Evolutionary conservation across 805 yeast genomes (phyloP), one percentile per base, ranked within the genome.

Genomic region (Saturnispora kantuleensis): DNA sequence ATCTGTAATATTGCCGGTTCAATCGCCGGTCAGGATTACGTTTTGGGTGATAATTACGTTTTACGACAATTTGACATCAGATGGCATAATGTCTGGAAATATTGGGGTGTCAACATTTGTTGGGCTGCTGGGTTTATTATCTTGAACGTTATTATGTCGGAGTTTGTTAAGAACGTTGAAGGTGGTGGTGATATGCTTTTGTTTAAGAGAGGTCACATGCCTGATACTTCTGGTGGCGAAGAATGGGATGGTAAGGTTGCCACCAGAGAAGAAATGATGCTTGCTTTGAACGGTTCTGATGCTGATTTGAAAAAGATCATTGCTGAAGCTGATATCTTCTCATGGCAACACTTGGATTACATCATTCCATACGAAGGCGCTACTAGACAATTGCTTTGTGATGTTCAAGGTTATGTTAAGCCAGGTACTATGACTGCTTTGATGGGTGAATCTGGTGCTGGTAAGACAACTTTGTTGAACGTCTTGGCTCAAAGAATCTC

Each of bases 391-490:
- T 58, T 74, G 46, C 64, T 77, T 56, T 66, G 68, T 48, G 54
- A 68, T 45, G 61, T 70, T 45, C 66, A 68, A 33, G 75, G 75
- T 39, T 69, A 60, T 53, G 65, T 69, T 53, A 59, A 64, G 17
- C 80, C 82, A 2, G 82, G 82, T 42, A 67, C 73, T 7, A 57
- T 76, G 56, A 76, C 81, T 26, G 81, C 82, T 2, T 58, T 76
- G 35, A 76, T 76, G 81, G 82, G 82, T 49, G 81, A 74, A 53
- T 74, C 80, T 6, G 82, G 82, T 52, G 81, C 82, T 12, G 82
- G 82, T 55, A 76, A 76, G 55, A 76, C 82, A 1, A 76, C 82
- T 4, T 60, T 76, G 44, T 64, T 76, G 50, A 76, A 76, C 52
- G 70, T 71, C 35, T 59, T 76, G 48, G 71, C 79, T 39, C 73